Conservation (phyloP, 108 stramenopile species). For the Epithemia pelagica region DNA sequence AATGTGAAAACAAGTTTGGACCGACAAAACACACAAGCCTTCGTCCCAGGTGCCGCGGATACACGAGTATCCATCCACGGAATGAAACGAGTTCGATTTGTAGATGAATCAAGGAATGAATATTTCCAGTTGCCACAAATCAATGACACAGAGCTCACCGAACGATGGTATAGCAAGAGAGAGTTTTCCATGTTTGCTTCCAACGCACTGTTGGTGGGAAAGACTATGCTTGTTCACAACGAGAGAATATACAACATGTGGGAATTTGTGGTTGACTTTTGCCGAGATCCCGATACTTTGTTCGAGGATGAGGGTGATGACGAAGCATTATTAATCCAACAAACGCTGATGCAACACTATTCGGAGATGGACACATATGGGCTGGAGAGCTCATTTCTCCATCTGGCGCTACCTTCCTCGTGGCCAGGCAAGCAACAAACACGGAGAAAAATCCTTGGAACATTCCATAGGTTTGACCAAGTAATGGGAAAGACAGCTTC, state of each 20-base stretch:
- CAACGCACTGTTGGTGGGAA: not conserved
- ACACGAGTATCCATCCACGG: too few relatives aligned
- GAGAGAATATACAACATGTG: not conserved
- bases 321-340: not conserved
- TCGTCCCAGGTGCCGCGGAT: too few relatives aligned
- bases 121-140: not conserved
- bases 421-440: not conserved
- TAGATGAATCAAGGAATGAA: not conserved
- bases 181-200: not conserved
- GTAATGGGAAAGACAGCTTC: not conserved
- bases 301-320: not conserved
- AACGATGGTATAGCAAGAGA: not conserved
- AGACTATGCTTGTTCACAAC: not conserved
- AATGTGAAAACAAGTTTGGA: too few relatives aligned
- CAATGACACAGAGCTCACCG: not conserved
- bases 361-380: not conserved
- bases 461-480: not conserved
- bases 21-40: too few relatives aligned
- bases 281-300: not conserved
- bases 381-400: not conserved
- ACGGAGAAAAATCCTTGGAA: not conserved
- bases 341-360: not conserved
- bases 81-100: not conserved
- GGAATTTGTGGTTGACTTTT: not conserved
- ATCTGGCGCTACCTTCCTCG: not conserved